Evolutionary conservation across 305 asterid species (phyloP).

Genomic region (Striga hermonthica): DNA sequence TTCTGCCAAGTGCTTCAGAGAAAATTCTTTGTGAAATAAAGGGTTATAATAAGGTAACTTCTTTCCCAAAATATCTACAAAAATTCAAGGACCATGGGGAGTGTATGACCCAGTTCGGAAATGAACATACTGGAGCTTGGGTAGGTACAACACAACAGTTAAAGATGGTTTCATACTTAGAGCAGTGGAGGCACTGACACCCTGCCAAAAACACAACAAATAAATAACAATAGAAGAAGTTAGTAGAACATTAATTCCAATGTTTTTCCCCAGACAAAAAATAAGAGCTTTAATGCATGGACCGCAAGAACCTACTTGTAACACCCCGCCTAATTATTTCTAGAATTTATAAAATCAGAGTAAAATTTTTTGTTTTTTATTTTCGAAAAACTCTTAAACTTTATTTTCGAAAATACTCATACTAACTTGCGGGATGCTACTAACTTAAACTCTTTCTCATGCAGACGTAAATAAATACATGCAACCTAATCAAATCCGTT

Average conservation of each 20-base stretch:
- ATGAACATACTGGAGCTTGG: slow-evolving; percentile 65
- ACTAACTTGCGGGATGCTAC: too few relatives aligned
- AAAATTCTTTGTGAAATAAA: slow-evolving; percentile 1
- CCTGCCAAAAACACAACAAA: slow-evolving; percentile 44
- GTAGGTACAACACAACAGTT: slow-evolving; percentile 57
- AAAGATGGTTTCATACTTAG: slow-evolving; percentile 67
- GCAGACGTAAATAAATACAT: too few relatives aligned
- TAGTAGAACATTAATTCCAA: slow-evolving; percentile 35
- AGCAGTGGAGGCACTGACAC: slow-evolving; percentile 64
- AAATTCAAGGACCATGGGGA: slow-evolving; percentile 21
- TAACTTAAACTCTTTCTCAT: too few relatives aligned
- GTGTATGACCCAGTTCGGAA: slow-evolving; percentile 29
- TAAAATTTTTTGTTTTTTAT: too few relatives aligned
- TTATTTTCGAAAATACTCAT: too few relatives aligned
- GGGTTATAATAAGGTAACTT: slow-evolving; percentile 12
- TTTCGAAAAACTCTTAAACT: too few relatives aligned
- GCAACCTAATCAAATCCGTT: too few relatives aligned
- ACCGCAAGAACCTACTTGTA: too few relatives aligned
- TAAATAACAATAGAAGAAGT: background rate
- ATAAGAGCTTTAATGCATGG: too few relatives aligned
- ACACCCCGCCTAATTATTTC: too few relatives aligned
- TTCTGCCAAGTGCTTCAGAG: slow-evolving; percentile 23
- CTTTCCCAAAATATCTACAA: slow-evolving; percentile 11
- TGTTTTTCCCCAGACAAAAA: too few relatives aligned
- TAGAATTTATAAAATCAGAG: too few relatives aligned